Conservation (phyloP, 2,329 filamentous ascomycete species). For the Arthrinium puccinioides region DNA sequence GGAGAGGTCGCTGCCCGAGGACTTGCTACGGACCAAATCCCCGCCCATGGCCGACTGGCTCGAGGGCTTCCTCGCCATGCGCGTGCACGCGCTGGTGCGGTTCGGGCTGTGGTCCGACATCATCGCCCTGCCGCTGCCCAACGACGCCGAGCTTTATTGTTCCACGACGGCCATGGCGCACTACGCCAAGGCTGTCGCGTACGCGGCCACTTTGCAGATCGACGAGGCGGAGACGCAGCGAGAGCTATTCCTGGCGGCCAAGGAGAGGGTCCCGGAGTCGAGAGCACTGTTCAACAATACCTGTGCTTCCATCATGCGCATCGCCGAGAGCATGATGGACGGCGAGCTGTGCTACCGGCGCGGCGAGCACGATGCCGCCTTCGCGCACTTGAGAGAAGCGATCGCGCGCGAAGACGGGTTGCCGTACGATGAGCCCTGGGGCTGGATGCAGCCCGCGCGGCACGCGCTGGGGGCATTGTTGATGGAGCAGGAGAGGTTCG, state of each 20-base stretch:
- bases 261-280: slow-evolving; percentile 44
- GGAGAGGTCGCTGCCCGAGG: slow-evolving; percentile 55
- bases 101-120: slow-evolving; percentile 69
- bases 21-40: slow-evolving; percentile 54
- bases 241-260: slow-evolving; percentile 41
- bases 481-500: slow-evolving; percentile 55
- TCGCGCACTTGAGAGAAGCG: slow-evolving; percentile 48
- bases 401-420: slow-evolving; percentile 55
- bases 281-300: slow-evolving; percentile 65
- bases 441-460: slow-evolving; percentile 69
- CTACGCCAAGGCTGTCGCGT: slow-evolving; percentile 63
- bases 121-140: slow-evolving; percentile 45
- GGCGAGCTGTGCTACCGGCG: slow-evolving; percentile 68
- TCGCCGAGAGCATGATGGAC: slow-evolving; percentile 61
- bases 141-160: slow-evolving; percentile 55
- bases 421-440: slow-evolving; percentile 69
- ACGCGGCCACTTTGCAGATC: slow-evolving; percentile 50
- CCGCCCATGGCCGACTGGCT: slow-evolving; percentile 76
- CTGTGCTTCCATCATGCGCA: slow-evolving; percentile 52
- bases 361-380: slow-evolving; percentile 50
- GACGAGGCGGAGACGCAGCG: slow-evolving; percentile 46
- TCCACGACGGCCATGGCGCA: slow-evolving; percentile 61
- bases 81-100: slow-evolving; percentile 62
- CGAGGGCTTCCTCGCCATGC: slow-evolving; percentile 62
- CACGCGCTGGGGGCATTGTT: slow-evolving; percentile 65